Conservation (phyloP, 2,329 filamentous ascomycete species). For the Laburnicola sp. region DNA sequence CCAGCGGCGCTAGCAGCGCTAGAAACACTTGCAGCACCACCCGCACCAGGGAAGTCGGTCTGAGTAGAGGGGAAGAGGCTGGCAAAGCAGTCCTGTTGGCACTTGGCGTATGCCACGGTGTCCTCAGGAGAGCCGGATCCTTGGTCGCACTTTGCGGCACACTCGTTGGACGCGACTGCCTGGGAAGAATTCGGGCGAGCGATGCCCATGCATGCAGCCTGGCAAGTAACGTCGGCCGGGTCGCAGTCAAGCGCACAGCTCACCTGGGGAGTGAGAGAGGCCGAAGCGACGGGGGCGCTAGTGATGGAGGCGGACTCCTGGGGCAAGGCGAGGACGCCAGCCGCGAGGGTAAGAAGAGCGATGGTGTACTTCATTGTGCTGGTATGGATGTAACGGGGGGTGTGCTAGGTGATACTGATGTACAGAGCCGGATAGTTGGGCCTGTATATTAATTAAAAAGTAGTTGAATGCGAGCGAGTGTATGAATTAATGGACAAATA, state of each 20-base stretch:
- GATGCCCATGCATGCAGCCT: slow-evolving; percentile 55
- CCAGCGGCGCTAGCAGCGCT: slow-evolving; percentile 22
- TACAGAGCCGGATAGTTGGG: not conserved
- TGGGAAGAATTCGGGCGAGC: slow-evolving; percentile 57
- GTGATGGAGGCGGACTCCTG: slow-evolving; percentile 43
- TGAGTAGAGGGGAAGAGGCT: slow-evolving; percentile 52
- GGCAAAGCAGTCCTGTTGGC: slow-evolving; percentile 55
- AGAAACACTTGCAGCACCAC: slow-evolving; percentile 18
- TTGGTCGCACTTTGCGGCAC: slow-evolving; percentile 57
- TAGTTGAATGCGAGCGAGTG: slow-evolving; percentile 23
- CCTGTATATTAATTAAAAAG: slow-evolving; percentile 24
- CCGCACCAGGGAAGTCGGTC: slow-evolving; percentile 20
- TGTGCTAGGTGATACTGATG: slow-evolving; percentile 2
- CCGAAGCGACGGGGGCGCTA: slow-evolving; percentile 41
- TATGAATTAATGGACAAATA: slow-evolving; percentile 14
- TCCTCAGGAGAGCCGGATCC: slow-evolving; percentile 53
- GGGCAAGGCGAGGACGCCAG: slow-evolving; percentile 48
- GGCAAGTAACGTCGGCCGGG: slow-evolving; percentile 54
- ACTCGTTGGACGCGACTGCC: slow-evolving; percentile 56
- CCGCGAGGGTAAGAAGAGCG: slow-evolving; percentile 51
- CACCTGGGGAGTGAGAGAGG: slow-evolving; percentile 33
- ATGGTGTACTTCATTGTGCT: slow-evolving; percentile 50
- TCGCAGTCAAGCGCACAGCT: slow-evolving; percentile 47
- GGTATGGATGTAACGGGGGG: slow-evolving; percentile 8
- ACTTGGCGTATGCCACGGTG: slow-evolving; percentile 52